Base-by-base conservation (phyloP, 2,329 filamentous ascomycete genomes). In the Hymenoscyphus albidus region DNA sequence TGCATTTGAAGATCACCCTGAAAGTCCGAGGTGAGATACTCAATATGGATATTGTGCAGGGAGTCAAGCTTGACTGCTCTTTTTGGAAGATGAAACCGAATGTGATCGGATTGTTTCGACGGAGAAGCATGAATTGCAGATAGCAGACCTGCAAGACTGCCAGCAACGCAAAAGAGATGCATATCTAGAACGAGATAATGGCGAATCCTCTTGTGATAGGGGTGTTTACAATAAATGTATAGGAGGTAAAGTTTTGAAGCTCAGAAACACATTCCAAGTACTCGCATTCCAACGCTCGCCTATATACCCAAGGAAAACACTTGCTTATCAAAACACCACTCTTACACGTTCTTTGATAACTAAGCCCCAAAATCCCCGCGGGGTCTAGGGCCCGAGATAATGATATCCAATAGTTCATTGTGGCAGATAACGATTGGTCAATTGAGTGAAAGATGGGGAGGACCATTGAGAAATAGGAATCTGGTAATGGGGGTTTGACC, bases 31-130 rank as follows among this genome's bases (percentile, higher is more conserved):
- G 87, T 90, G 70, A 57, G 40, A 58, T 69, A 69, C 3, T 63
- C 62, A 22, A 84, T 72, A 55, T 82, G 77, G 38, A 83, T 74
- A 68, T 84, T 84, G 69, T 83, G 80, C 65, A 83, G 13, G n/a
- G 65, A 66, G 27, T 64, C 62, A 51, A 59, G 56, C 44, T 35
- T 56, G 3, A 62, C 48, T 32, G 58, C 9, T 51, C 44, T n/a
- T 35, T 62, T 57, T n/a, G 56, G 22, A 58, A 27, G 54, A 48
- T 63, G 65, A 62, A 63, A 58, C 61, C 40, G 31, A 58, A 58
- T 56, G 22, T 62, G 60, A n/a, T 40, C 38, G 7, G 60, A 38
- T 56, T 35, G 16, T 13, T 42, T 13, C 13, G 56, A 13, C 27
- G 48, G 60, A 40, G 60, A 55, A 38, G 60, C 60, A 48, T n/a